These are phyloP conservation scores for Middelhovenomyces tepae DNA, from an alignment of 805 yeast genomes.

Conservation along the genomic window DNA sequence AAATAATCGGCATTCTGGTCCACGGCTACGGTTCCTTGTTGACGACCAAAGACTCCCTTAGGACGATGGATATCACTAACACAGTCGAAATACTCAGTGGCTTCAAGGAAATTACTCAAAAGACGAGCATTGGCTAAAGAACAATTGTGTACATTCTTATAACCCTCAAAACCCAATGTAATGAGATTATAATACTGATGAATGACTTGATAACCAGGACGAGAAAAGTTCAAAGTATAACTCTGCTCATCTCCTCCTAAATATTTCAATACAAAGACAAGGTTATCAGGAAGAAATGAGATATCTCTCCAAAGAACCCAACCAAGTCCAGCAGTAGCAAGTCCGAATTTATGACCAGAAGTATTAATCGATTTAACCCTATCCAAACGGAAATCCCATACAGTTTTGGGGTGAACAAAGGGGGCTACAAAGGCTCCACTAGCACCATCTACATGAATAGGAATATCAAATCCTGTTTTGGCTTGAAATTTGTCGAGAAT, in stretches of 20 bases:
- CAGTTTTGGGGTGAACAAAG: constrained; percentile 60
- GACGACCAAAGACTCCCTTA: constrained; percentile 28
- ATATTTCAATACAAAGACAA: constrained; percentile 71
- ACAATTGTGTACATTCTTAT: constrained; percentile 46
- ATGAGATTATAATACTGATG: constrained; percentile 81
- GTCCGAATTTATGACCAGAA: constrained; percentile 89
- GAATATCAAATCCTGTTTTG: constrained; percentile 58
- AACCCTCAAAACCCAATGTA: constrained; percentile 66
- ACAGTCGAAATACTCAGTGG: constrained; percentile 58
- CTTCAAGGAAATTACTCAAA: constrained; percentile 49
- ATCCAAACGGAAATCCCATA: constrained; percentile 75
- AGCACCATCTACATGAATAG: constrained; percentile 92
- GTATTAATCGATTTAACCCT: constrained; percentile 81
- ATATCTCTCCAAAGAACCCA: constrained; percentile 81
- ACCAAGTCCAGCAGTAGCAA: constrained; percentile 85
- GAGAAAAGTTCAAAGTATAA: constrained; percentile 76
- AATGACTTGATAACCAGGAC: constrained; percentile 87
- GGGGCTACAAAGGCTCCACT: constrained; percentile 89
- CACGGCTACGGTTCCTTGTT: constrained; percentile 9
- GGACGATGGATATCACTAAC: constrained; percentile 71
- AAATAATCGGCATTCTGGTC: constrained; percentile 11
- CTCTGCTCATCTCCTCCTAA: constrained; percentile 86
- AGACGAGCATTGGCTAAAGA: constrained; percentile 69
- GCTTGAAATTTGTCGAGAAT: constrained; percentile 61
- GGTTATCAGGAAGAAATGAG: constrained; percentile 53